phyloP scores from a whole-genome alignment of 768 basidiomycete genomes.

The Lactarius indigo region DNA sequence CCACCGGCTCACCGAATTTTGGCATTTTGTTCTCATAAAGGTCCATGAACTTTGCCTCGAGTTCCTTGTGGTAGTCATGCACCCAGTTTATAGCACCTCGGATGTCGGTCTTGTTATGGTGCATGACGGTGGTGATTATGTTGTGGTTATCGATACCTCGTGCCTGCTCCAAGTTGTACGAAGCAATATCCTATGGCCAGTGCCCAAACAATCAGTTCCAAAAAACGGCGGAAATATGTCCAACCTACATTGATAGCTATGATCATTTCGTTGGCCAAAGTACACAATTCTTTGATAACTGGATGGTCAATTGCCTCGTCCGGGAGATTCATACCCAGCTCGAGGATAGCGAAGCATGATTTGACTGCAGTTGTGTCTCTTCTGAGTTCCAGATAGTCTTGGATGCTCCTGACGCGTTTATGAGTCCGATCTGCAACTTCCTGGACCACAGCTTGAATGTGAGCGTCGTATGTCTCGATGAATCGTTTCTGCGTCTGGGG shows the following conservation, averaged over 20 bases:
- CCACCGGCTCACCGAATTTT: constrained; percentile 36
- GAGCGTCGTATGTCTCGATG: constrained; percentile 20
- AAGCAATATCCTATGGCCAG: constrained; percentile 30
- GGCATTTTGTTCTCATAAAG: constrained; percentile 34
- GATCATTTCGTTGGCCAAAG: constrained; percentile 23
- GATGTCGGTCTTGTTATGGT: constrained; percentile 35
- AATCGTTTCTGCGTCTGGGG: constrained; percentile 23
- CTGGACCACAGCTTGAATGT: constrained; percentile 20
- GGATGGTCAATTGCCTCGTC: constrained; percentile 20
- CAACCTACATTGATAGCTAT: constrained; percentile 19
- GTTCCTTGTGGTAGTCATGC: constrained; percentile 29
- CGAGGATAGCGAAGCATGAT: constrained; percentile 22
- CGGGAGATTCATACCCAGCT: constrained; percentile 18
- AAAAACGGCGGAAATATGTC: neutral
- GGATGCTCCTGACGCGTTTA: constrained; percentile 14
- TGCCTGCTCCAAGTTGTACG: constrained; percentile 35
- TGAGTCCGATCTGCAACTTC: constrained; percentile 22
- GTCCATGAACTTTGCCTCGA: constrained; percentile 33
- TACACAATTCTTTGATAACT: constrained; percentile 15
- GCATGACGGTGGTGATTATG: constrained; percentile 42
- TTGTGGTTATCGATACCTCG: constrained; percentile 41
- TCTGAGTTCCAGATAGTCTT: constrained; percentile 23
- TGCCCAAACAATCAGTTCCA: neutral
- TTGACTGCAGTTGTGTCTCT: constrained; percentile 22
- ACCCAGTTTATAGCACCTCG: constrained; percentile 38